phyloP scores from a whole-genome alignment of 2,329 filamentous ascomycete species.

The Cordyceps cicadae region DNA sequence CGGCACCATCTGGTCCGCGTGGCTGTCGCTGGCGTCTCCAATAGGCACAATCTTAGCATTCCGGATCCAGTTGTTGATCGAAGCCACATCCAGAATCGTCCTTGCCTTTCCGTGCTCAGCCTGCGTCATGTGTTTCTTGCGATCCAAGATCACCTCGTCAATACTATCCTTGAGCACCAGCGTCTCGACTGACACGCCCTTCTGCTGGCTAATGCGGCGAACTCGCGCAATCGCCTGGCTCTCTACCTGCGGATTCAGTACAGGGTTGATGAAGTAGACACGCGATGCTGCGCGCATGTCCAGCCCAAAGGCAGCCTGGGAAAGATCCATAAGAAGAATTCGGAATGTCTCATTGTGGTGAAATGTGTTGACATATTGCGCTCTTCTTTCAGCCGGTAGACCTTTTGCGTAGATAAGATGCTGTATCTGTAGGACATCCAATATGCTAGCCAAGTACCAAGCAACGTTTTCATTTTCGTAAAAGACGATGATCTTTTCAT shows the following conservation, averaged over 20 bases:
- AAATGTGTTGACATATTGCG: conserved; percentile 72
- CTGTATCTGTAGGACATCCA: conserved; percentile 61
- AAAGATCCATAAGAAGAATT: conserved; percentile 85
- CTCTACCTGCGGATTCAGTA: conserved; percentile 76
- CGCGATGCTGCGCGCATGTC: conserved; percentile 77
- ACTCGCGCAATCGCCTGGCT: conserved; percentile 88
- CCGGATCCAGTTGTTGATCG: conserved; percentile 52
- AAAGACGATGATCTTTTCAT: conserved; percentile 86
- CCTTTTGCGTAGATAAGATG: conserved; percentile 61
- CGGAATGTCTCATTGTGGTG: conserved; percentile 60
- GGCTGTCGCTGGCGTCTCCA: conserved; percentile 21
- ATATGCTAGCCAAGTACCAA: conserved; percentile 73
- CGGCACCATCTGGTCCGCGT: conserved; percentile 40
- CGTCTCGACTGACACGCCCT: conserved; percentile 75
- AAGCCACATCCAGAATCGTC: conserved; percentile 48
- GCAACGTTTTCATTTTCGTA: conserved; percentile 84
- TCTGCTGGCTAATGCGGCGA: conserved; percentile 76
- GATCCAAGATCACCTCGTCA: conserved; percentile 73
- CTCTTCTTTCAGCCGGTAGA: conserved; percentile 52
- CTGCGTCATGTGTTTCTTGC: conserved; percentile 66
- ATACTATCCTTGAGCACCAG: conserved; percentile 71
- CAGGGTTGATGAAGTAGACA: conserved; percentile 83
- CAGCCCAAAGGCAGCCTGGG: conserved; percentile 77
- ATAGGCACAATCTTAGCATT: conserved; percentile 38
- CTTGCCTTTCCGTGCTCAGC: conserved; percentile 50